These are phyloP conservation scores for Pichia sp. DNA, from an alignment of 1,139 yeast species.

Conservation along the genomic window DNA sequence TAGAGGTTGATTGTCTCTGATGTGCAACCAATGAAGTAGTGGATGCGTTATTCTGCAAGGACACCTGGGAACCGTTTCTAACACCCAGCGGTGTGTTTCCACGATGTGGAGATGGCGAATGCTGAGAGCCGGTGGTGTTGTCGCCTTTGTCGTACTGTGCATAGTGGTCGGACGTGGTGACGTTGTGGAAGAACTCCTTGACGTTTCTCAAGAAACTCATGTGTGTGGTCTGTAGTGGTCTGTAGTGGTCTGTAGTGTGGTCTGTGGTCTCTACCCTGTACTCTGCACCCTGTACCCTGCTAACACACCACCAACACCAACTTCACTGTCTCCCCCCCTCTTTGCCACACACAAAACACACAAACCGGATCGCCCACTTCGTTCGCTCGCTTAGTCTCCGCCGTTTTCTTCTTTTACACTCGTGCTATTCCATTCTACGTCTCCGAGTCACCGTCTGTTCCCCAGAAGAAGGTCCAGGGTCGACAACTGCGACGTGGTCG, in stretches of 20 bases:
- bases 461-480: neutral
- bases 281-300: too few species aligned
- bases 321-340: too few species aligned
- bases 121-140: conserved; percentile 2
- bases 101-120: conserved; percentile 5
- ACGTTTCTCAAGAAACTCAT: conserved; percentile 28
- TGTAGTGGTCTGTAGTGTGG: too few species aligned
- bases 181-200: conserved; percentile 47
- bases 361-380: too few species aligned
- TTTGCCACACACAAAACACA: too few species aligned
- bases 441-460: neutral
- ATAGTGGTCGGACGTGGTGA: conserved; percentile 59
- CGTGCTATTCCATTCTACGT: too few species aligned
- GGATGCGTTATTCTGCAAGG: conserved; percentile 28
- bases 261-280: too few species aligned
- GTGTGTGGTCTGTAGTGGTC: too few species aligned
- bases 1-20: conserved; percentile 28
- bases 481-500: neutral
- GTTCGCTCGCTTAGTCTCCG: too few species aligned
- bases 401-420: too few species aligned
- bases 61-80: conserved; percentile 20
- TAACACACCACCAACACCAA: too few species aligned
- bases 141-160: conserved; percentile 38
- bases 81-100: conserved; percentile 1
- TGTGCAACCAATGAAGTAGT: conserved; percentile 26